Conservation (phyloP, 257 asterid genomes). For the Solanum virginianum region DNA sequence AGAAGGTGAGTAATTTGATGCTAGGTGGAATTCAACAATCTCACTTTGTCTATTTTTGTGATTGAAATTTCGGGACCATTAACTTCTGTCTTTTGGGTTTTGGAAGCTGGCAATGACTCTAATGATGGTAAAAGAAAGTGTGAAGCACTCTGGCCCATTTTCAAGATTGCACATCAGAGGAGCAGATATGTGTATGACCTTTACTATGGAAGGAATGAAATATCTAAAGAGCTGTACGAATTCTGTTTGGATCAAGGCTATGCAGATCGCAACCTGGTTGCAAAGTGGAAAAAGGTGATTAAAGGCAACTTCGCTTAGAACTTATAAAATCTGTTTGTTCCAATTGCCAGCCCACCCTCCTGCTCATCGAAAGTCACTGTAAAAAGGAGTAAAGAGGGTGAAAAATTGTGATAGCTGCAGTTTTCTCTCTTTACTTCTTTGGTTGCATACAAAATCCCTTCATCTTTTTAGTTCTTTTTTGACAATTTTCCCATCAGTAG, state of each 20-base stretch:
- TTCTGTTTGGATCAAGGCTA: slow-evolving; percentile 91
- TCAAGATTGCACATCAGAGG: slow-evolving; percentile 87
- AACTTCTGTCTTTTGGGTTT: neutral
- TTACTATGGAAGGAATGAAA: slow-evolving; percentile 66
- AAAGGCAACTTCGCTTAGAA: neutral
- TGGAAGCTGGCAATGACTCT: slow-evolving; percentile 75
- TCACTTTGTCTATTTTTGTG: neutral
- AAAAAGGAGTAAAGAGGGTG: slow-evolving; percentile 21
- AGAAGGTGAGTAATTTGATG: slow-evolving; percentile 39
- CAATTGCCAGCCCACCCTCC: neutral
- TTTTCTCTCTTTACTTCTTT: neutral
- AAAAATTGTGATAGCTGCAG: neutral
- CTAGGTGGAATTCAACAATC: neutral
- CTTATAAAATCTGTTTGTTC: neutral
- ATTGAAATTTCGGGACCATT: neutral
- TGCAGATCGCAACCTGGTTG: slow-evolving; percentile 78
- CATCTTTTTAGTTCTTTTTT: neutral
- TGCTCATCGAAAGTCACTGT: neutral
- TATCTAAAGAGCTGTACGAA: slow-evolving; percentile 74
- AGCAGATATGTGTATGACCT: slow-evolving; percentile 76
- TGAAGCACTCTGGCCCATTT: slow-evolving; percentile 88
- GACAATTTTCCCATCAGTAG: neutral
- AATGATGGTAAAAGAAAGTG: slow-evolving; percentile 81
- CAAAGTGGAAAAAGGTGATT: slow-evolving; percentile 44
- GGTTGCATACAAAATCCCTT: neutral